These are phyloP conservation scores for Dentipellis sp. DNA, from an alignment of 768 basidiomycete genomes.

Conservation along the genomic window DNA sequence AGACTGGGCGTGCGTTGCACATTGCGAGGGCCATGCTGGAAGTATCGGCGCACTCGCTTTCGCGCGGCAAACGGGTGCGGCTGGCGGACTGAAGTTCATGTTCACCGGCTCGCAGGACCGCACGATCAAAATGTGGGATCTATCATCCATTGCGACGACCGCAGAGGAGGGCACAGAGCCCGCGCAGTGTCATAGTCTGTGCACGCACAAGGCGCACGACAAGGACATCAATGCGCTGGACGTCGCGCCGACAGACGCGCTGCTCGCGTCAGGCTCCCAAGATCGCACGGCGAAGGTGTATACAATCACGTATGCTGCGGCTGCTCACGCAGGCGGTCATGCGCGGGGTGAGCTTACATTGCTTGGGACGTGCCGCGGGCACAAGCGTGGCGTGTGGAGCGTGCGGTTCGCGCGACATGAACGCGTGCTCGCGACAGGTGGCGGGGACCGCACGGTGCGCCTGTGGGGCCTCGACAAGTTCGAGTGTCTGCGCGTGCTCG, in stretches of 20 bases:
- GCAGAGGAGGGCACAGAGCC: constrained; percentile 20
- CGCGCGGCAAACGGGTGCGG: constrained; percentile 41
- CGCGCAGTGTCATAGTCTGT: constrained; percentile 61
- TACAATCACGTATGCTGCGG: constrained; percentile 48
- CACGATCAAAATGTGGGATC: constrained; percentile 98
- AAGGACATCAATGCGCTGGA: constrained; percentile 99
- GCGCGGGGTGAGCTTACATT: constrained; percentile 62
- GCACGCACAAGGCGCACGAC: constrained; percentile 88
- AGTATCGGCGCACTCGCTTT: constrained; percentile 87
- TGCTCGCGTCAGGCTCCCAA: constrained; percentile 91
- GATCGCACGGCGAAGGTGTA: constrained; percentile 93
- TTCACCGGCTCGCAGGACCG: constrained; percentile 96
- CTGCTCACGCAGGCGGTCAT: constrained; percentile 20
- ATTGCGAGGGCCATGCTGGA: constrained; percentile 92
- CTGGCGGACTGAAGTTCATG: constrained; percentile 46
- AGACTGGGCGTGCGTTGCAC: constrained; percentile 69
- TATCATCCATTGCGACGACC: constrained; percentile 40
- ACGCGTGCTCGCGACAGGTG: constrained; percentile 82
- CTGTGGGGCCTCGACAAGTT: constrained; percentile 93
- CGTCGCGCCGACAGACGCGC: constrained; percentile 77
- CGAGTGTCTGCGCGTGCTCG: constrained; percentile 91
- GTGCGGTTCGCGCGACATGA: constrained; percentile 84
- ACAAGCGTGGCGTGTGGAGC: constrained; percentile 94
- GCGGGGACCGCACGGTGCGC: constrained; percentile 91
- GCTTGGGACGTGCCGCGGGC: constrained; percentile 87